Conservation (phyloP, 202 grass and related monocot species). For the Saccharum hybrid region DNA sequence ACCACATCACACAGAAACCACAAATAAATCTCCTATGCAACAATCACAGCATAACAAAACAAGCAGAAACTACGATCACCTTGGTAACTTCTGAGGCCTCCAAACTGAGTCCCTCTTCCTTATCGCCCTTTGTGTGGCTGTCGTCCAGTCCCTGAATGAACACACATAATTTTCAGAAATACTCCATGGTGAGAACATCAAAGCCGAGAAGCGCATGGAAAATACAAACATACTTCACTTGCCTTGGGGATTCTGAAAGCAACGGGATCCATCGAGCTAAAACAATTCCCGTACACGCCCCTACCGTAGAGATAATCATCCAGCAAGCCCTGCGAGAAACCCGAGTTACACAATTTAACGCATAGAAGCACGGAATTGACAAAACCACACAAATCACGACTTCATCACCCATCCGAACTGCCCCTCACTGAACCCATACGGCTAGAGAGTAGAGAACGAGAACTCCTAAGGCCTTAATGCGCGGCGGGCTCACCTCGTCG, state of each 20-base stretch:
- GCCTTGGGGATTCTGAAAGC: conserved; percentile 49
- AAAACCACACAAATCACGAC: conserved; percentile 16
- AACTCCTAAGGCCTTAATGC: conserved; percentile 12
- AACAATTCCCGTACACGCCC: conserved; percentile 35
- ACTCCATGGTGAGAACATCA: neutral
- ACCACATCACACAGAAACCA: conserved; percentile 34
- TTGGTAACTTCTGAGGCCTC: conserved; percentile 1
- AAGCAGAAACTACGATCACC: conserved; percentile 38
- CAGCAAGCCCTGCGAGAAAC: conserved; percentile 46
- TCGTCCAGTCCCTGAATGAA: conserved; percentile 33
- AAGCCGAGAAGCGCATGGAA: neutral
- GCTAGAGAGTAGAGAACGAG: conserved; percentile 25
- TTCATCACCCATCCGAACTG: conserved; percentile 23
- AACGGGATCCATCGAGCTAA: conserved; percentile 41
- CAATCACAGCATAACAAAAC: conserved; percentile 16
- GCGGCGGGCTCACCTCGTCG: conserved; percentile 50
- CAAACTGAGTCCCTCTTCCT: conserved; percentile 30
- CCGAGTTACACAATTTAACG: conserved; percentile 1
- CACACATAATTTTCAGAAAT: conserved; percentile 29
- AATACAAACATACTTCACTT: conserved; percentile 39
- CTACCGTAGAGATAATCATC: conserved; percentile 66
- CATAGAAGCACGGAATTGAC: conserved; percentile 13
- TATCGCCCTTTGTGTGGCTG: conserved; percentile 11
- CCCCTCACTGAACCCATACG: conserved; percentile 10
- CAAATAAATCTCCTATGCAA: neutral